phyloP scores from a whole-genome alignment of 768 basidiomycete species.

The Coprinopsis strossmayeri region DNA sequence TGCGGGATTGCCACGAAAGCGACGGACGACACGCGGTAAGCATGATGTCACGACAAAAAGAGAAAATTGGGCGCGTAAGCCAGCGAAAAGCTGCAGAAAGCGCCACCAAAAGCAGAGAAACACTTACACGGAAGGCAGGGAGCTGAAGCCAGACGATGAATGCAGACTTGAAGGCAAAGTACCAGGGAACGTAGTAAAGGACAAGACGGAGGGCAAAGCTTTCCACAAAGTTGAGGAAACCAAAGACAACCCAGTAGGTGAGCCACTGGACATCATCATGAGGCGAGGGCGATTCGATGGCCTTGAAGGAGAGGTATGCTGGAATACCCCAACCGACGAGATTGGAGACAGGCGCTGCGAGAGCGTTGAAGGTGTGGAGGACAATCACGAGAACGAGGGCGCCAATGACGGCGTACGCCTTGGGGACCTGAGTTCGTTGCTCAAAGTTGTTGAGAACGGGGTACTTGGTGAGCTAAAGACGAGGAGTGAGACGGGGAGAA shows the following conservation, averaged over 20 bases:
- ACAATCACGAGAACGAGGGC: constrained; percentile 56
- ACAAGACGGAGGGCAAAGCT: constrained; percentile 75
- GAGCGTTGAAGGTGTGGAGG: constrained; percentile 83
- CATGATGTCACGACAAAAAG: constrained; percentile 19
- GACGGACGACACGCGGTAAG: constrained; percentile 10
- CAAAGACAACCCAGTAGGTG: constrained; percentile 96
- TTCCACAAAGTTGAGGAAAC: constrained; percentile 90
- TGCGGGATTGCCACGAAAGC: constrained; percentile 12
- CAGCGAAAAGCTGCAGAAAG: neutral
- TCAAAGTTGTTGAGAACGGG: constrained; percentile 80
- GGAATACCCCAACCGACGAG: constrained; percentile 93
- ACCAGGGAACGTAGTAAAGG: constrained; percentile 93
- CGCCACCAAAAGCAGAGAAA: constrained; percentile 14
- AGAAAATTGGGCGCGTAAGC: neutral
- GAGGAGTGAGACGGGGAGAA: constrained; percentile 6
- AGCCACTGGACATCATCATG: constrained; percentile 93
- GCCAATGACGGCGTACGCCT: constrained; percentile 83
- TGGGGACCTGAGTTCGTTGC: constrained; percentile 87
- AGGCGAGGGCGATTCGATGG: constrained; percentile 79
- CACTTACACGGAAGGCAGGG: constrained; percentile 73
- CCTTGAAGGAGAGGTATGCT: constrained; percentile 92
- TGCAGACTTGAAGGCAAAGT: constrained; percentile 86
- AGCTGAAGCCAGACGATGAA: constrained; percentile 93
- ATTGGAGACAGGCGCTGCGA: constrained; percentile 90
- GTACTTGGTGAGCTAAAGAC: constrained; percentile 70